phyloP scores from a whole-genome alignment of 768 basidiomycete species.

The Tubosaeta sp. region DNA sequence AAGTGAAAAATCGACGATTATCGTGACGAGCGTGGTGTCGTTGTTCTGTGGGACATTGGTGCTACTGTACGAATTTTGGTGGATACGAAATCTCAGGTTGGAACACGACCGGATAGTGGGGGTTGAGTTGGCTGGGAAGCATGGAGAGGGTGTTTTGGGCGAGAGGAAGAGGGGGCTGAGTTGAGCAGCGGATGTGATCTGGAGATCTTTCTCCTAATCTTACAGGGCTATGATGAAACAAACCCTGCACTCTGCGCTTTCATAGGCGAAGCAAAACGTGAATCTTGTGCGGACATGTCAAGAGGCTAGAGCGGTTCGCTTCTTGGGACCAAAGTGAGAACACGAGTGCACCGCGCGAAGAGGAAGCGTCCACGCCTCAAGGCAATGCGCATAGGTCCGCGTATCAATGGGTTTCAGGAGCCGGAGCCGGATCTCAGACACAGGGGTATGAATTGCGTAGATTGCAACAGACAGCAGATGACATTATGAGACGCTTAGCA shows the following conservation, averaged over 20 bases:
- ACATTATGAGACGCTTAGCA: slow-evolving; percentile 39
- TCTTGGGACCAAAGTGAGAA: slow-evolving; percentile 4
- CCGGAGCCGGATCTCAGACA: background rate
- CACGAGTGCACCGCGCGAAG: slow-evolving; percentile 20
- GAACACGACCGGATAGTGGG: slow-evolving; percentile 42
- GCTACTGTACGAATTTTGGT: slow-evolving; percentile 42
- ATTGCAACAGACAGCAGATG: slow-evolving; percentile 1
- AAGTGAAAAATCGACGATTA: slow-evolving; percentile 43
- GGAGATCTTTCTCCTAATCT: background rate
- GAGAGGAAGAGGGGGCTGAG: slow-evolving; percentile 4
- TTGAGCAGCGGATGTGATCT: background rate
- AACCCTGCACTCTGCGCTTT: background rate
- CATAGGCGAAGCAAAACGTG: background rate
- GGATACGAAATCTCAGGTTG: slow-evolving; percentile 39
- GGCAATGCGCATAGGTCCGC: slow-evolving; percentile 9
- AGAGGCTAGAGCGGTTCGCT: slow-evolving; percentile 1
- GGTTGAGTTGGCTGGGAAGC: slow-evolving; percentile 37
- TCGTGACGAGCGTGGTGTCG: slow-evolving; percentile 40
- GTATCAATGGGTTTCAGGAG: background rate
- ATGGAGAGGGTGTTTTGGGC: slow-evolving; percentile 39
- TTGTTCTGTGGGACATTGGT: slow-evolving; percentile 40
- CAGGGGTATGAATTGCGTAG: slow-evolving; percentile 4
- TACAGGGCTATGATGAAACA: background rate
- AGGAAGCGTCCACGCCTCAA: slow-evolving; percentile 16
- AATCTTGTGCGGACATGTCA: background rate